These are phyloP conservation scores for Kodamaea leandrae DNA, from an alignment of 805 yeast genomes.

Conservation along the genomic window DNA sequence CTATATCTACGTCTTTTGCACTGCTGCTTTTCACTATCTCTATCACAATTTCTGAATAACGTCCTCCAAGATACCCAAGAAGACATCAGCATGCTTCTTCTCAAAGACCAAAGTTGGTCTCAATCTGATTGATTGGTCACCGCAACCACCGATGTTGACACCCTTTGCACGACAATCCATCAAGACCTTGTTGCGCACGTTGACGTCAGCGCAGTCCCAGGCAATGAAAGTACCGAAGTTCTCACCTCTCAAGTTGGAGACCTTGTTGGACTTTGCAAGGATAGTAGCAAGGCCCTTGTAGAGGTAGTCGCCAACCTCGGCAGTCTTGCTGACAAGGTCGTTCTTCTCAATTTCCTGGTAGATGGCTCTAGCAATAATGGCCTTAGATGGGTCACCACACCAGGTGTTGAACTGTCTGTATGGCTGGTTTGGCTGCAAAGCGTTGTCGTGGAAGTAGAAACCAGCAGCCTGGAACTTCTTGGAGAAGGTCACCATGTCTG, in stretches of 20 bases:
- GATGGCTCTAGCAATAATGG: slow-evolving; percentile 60
- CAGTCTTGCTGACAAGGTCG: slow-evolving; percentile 47
- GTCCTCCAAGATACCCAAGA: slow-evolving; percentile 42
- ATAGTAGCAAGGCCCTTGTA: slow-evolving; percentile 41
- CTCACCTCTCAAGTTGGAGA: slow-evolving; percentile 58
- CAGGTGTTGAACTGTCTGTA: slow-evolving; percentile 75
- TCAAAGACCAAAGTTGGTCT: slow-evolving; percentile 66
- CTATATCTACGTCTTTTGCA: not conserved
- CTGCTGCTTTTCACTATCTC: not conserved
- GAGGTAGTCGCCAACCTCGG: slow-evolving; percentile 54
- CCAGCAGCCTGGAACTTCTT: slow-evolving; percentile 76
- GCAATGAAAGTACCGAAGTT: slow-evolving; percentile 65
- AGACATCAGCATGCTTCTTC: slow-evolving; percentile 57
- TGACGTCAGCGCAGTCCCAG: slow-evolving; percentile 50
- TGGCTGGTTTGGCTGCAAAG: slow-evolving; percentile 56
- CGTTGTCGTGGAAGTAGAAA: slow-evolving; percentile 59
- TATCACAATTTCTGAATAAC: slow-evolving; percentile 15
- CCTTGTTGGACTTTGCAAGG: slow-evolving; percentile 37
- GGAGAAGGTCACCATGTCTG: slow-evolving; percentile 69
- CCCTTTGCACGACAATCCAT: slow-evolving; percentile 48
- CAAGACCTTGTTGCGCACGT: slow-evolving; percentile 47
- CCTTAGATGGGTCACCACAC: slow-evolving; percentile 76
- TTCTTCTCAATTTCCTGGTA: slow-evolving; percentile 52
- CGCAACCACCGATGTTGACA: slow-evolving; percentile 68
- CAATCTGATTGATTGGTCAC: slow-evolving; percentile 55